Base-by-base conservation (phyloP, 2,329 filamentous ascomycete genomes). In the Apiospora aurea region DNA sequence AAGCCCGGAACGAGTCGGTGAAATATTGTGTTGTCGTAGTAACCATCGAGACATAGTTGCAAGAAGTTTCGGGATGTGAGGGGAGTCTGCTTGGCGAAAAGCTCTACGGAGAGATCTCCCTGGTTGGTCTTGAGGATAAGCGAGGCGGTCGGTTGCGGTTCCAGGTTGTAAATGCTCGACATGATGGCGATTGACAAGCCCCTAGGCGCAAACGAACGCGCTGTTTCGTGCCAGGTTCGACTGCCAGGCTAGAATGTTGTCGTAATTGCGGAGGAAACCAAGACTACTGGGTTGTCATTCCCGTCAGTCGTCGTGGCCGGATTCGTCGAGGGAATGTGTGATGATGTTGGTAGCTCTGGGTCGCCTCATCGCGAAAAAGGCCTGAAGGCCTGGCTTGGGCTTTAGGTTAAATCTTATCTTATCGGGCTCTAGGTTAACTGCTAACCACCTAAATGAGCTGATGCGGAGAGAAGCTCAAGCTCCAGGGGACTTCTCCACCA, bases 21-120 rank as follows among this genome's bases (percentile, higher is more conserved):
- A 84, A 99, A 99, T 74, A 96, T 92, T 0, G 95, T 98, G 79
- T 92, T 91, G 78, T 94, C 92, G 85, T 98, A 99, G 86, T 98
- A 98, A 76, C 95, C 95, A 80, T 99, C 95, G 76, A 98, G 89
- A 80, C 94, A 96, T 79, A 95, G 92, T 82, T 99, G 96, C 49
- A 99, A 88, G 83, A 99, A 99, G 85, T 98, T 98, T 77, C 96
- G 94, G 80, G 92, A 95, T 38, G 96, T 93, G 74, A 98, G 87
- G 11, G 96, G 96, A 0, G 94, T 93, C 83, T 99, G 96, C 80
- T 96, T 96, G 24, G 95, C 95, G 86, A 97, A 99, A 72, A 99
- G 91, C 82, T 97, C 94, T 82, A 99, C 89, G 49, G 93, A 92
- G 72, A 99, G 88, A 79, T 97, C 95, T 82, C 96, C 96, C 66